These are phyloP conservation scores for Penicillium samsonianum DNA, from an alignment of 495 filamentous ascomycete genomes.

Conservation along the genomic window DNA sequence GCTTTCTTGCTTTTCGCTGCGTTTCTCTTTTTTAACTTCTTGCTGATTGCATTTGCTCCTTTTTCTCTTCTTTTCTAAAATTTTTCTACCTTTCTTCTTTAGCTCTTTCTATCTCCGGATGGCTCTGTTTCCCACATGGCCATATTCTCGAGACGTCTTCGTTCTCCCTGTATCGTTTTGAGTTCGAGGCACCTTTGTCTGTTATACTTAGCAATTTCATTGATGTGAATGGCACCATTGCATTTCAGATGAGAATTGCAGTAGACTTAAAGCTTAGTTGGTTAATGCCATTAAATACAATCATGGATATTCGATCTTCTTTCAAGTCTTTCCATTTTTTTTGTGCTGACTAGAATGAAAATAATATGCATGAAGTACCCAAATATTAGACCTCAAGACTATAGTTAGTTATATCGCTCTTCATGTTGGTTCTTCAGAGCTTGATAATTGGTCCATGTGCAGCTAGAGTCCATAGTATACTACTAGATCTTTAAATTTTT, in stretches of 20 bases:
- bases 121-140: background rate
- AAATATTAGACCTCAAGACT: background rate
- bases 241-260: background rate
- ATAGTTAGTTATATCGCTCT: too few species aligned
- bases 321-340: background rate
- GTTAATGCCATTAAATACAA: background rate
- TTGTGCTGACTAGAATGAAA: background rate
- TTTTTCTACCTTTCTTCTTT: background rate
- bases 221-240: constrained; percentile 9
- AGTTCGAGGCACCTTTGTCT: constrained; percentile 20
- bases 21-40: constrained; percentile 23
- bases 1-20: constrained; percentile 18
- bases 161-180: constrained; percentile 19
- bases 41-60: constrained; percentile 24
- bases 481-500: too few species aligned
- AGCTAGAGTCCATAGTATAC: background rate
- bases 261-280: background rate
- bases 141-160: constrained; percentile 6
- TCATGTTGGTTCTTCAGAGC: background rate
- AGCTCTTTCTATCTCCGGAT: constrained; percentile 6
- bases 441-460: background rate
- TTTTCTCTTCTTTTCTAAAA: constrained; percentile 15
- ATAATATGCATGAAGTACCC: background rate
- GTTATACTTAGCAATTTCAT: constrained; percentile 16
- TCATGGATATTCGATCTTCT: background rate